These are phyloP conservation scores for Marasmius oreades DNA, from an alignment of 1,284 basidiomycete species.

Conservation along the genomic window DNA sequence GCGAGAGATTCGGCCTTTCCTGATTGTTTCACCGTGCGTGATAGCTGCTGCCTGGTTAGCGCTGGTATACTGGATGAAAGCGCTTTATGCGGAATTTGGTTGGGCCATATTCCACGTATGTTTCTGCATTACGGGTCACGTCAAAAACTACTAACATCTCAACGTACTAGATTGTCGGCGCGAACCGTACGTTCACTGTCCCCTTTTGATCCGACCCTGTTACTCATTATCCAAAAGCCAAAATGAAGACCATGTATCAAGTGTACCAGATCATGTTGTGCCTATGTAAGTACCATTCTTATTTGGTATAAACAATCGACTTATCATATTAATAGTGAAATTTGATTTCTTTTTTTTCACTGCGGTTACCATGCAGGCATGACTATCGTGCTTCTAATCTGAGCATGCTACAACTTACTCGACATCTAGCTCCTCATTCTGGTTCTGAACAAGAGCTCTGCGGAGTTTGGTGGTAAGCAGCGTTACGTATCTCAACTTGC, in stretches of 20 bases:
- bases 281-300: constrained; percentile 29
- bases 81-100: constrained; percentile 62
- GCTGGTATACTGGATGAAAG: constrained; percentile 51
- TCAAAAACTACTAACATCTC: constrained; percentile 1
- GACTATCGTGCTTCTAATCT: constrained; percentile 11
- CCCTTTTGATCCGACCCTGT: not conserved
- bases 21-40: constrained; percentile 52
- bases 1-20: constrained; percentile 39
- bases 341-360: constrained; percentile 86
- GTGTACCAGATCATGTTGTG: constrained; percentile 84
- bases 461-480: constrained; percentile 58
- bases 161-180: constrained; percentile 83
- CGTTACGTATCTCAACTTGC: not conserved
- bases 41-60: constrained; percentile 50
- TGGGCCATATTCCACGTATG: constrained; percentile 25
- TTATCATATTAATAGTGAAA: constrained; percentile 43
- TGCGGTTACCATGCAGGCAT: constrained; percentile 82
- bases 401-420: constrained; percentile 17
- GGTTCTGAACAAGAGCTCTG: constrained; percentile 56
- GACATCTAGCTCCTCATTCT: constrained; percentile 63
- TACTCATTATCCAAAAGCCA: not conserved
- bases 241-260: constrained; percentile 60
- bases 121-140: not conserved
- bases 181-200: constrained; percentile 54
- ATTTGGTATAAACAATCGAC: not conserved